phyloP scores from a whole-genome alignment of 148 eudicot genomes.

The Camellia granthamiana region DNA sequence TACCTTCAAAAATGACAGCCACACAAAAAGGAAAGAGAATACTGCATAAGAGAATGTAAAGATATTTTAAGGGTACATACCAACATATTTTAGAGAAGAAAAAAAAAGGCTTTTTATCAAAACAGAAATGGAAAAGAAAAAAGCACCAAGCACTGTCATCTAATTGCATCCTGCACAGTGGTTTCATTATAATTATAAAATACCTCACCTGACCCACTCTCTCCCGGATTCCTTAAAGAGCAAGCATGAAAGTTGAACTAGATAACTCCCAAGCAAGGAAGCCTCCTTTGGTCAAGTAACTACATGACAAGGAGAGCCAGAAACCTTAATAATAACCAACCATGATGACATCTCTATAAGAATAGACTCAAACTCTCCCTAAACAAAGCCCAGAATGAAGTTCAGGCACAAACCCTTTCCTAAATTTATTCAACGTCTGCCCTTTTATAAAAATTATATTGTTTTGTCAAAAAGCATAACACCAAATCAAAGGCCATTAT shows the following conservation, averaged over 20 bases:
- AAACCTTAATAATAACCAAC: neutral
- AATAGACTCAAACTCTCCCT: neutral
- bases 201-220: no score
- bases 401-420: conserved; percentile 4
- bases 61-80: neutral
- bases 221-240: neutral
- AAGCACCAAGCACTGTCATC: neutral
- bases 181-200: neutral
- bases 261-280: neutral
- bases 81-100: neutral
- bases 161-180: neutral
- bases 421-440: neutral
- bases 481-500: neutral
- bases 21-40: neutral
- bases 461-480: neutral
- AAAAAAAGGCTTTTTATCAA: neutral
- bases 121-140: neutral
- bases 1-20: neutral
- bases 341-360: neutral
- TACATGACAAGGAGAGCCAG: neutral
- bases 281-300: neutral
- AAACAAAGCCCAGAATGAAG: neutral
- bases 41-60: neutral
- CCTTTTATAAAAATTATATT: neutral
- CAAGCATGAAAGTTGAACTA: neutral